Conservation (phyloP, 257 asterid genomes). For the Datura wrightii region DNA sequence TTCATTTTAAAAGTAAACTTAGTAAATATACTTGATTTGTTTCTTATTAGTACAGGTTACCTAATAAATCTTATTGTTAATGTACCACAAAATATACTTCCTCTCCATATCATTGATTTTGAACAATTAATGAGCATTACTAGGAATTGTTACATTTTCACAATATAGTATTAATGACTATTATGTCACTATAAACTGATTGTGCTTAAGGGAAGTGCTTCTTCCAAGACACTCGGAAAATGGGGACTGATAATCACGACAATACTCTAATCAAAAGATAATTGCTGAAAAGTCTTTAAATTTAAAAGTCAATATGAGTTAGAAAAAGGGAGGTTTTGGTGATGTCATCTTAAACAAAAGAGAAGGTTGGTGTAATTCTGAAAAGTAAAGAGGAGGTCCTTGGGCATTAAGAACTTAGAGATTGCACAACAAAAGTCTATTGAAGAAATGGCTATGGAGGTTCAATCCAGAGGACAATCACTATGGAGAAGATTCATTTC, state of each 20-base stretch:
- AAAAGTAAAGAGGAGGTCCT: slow-evolving; percentile 12
- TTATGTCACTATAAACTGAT: not conserved
- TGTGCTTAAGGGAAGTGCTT: not conserved
- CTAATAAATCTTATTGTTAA: slow-evolving; percentile 1
- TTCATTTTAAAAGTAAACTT: not conserved
- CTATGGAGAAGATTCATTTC: too few relatives aligned
- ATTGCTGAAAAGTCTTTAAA: not conserved
- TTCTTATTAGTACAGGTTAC: not conserved
- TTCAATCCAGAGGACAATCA: too few relatives aligned
- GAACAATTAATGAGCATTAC: slow-evolving; percentile 19
- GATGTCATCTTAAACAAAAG: slow-evolving; percentile 12
- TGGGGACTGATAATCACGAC: not conserved
- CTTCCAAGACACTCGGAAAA: not conserved
- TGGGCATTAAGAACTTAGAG: too few relatives aligned
- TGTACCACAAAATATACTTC: not conserved
- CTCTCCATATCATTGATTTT: not conserved
- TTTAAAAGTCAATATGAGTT: not conserved
- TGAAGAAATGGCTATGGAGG: too few relatives aligned
- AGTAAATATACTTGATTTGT: not conserved
- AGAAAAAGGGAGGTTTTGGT: not conserved
- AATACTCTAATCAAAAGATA: not conserved
- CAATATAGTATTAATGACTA: not conserved
- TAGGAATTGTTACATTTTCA: slow-evolving; percentile 12
- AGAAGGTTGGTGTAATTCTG: not conserved
- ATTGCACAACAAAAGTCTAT: too few relatives aligned